phyloP scores from a whole-genome alignment of 768 basidiomycete species.

The Serendipita sp. region DNA sequence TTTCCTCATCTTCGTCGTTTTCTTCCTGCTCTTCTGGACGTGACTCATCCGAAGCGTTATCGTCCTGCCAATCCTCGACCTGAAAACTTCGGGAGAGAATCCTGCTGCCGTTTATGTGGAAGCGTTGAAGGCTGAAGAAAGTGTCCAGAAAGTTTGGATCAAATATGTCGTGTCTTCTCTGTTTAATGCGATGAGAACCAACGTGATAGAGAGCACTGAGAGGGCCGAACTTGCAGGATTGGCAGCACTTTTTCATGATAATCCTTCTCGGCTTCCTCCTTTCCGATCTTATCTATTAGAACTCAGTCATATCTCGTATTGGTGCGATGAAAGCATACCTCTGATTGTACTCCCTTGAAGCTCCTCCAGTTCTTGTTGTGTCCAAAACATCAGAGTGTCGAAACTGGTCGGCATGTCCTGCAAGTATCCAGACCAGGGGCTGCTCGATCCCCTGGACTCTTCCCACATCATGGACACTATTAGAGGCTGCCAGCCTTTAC shows the following conservation, averaged over 20 bases:
- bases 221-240: conserved; percentile 17
- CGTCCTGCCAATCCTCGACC: conserved; percentile 41
- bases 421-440: conserved; percentile 60
- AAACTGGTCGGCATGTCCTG: conserved; percentile 57
- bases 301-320: too few species aligned
- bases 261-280: conserved; percentile 59
- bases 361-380: conserved; percentile 48
- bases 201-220: background rate
- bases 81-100: conserved; percentile 88
- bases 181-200: conserved; percentile 4
- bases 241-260: conserved; percentile 54
- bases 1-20: conserved; percentile 15
- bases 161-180: conserved; percentile 66
- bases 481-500: conserved; percentile 66
- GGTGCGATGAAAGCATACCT: conserved; percentile 23
- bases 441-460: conserved; percentile 39
- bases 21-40: conserved; percentile 11
- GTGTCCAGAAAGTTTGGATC: conserved; percentile 25
- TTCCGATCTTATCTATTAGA: conserved; percentile 65
- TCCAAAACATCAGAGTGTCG: conserved; percentile 94
- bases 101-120: conserved; percentile 79
- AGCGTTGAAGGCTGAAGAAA: conserved; percentile 53
- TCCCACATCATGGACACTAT: conserved; percentile 98
- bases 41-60: conserved; percentile 19
- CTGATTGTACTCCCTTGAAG: conserved; percentile 75